Evolutionary conservation across 1,139 yeast species (phyloP), one percentile per base, ranked within the genome.

Genomic region (Candida gigantensis): DNA sequence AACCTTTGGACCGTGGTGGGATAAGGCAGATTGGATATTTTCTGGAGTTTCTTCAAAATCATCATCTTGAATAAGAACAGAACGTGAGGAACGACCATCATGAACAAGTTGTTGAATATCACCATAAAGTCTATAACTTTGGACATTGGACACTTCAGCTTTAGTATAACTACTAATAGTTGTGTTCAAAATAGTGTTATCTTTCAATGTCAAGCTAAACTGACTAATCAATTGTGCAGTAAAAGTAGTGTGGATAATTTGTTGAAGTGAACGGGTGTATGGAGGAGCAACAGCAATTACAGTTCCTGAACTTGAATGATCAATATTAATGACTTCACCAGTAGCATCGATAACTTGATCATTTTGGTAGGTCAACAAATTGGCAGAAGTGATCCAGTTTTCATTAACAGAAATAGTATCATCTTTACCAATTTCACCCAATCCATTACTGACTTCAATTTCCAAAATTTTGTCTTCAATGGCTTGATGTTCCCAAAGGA

Each of bases 361-460:
- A 40, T 68, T 67, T 55, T 81, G 81, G 81, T 85, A 86, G 4
- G 79, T 65, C 36, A 81, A 63, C 29, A 85, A 53, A 47, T 77
- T 80, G n/a, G 83, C 89, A 24, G 82, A 68, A 16, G 83, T 65
- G 33, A 84, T 72, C 95, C 95, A 85, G 57, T 83, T 77, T 24
- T 71, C 63, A 1, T 82, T 85, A 34, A 79, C 65, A 3, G 60
- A 48, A 15, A 55, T 49, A 27, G 44, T 46, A 18, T 50, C 52
- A 14, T 47, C 45, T 14, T 44, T 26, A 3, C 46, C 46, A 31
- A 46, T 61, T 39, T 68, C 75, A 36, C 71, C 74, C 23, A 76
- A 47, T 21, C 88, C 88, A 52, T 84, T 84, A 27, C 75, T 69
- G 11, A 84, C 65, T 45, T 72, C 77, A 24, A 81, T 60, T 35